Percentiles rank a stretch among this genome's conserved stretches.
Conservation (phyloP, 257 asterid genomes). For the Solanum lycopersicoides region DNA sequence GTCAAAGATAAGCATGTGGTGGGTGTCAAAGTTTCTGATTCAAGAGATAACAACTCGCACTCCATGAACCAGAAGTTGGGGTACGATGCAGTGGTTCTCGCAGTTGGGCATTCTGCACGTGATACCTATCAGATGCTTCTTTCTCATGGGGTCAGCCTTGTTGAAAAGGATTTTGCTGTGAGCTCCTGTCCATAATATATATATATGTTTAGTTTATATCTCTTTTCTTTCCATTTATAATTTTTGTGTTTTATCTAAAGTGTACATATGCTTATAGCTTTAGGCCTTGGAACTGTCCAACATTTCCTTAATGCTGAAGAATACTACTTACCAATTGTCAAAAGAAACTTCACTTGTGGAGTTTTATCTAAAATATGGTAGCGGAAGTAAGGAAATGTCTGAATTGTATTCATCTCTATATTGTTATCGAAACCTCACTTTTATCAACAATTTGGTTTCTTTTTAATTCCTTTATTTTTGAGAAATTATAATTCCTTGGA, state of each 20-base stretch:
- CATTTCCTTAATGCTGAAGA: background rate
- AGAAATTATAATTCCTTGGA: background rate
- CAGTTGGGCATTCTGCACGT: slow-evolving; percentile 97
- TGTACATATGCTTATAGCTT: background rate
- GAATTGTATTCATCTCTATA: background rate
- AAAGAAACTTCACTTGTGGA: background rate
- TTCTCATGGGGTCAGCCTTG: slow-evolving; percentile 63
- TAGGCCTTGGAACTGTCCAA: background rate
- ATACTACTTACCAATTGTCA: background rate
- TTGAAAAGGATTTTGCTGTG: slow-evolving; percentile 79
- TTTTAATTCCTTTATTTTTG: background rate
- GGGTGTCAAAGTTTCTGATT: slow-evolving; percentile 72
- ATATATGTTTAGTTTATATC: background rate
- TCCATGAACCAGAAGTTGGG: slow-evolving; percentile 32
- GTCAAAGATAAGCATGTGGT: slow-evolving; percentile 47
- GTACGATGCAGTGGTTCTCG: slow-evolving; percentile 87
- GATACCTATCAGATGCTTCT: slow-evolving; percentile 85
- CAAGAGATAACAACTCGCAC: slow-evolving; percentile 15
- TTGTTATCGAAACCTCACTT: background rate
- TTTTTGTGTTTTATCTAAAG: background rate
- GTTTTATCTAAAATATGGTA: background rate
- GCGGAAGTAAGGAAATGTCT: background rate
- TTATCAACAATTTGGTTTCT: background rate
- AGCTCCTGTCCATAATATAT: slow-evolving; percentile 18
- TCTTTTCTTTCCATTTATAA: background rate